These are phyloP conservation scores for Chondrus crispus DNA, from an alignment of 23 red algal genomes.

Conservation along the genomic window DNA sequence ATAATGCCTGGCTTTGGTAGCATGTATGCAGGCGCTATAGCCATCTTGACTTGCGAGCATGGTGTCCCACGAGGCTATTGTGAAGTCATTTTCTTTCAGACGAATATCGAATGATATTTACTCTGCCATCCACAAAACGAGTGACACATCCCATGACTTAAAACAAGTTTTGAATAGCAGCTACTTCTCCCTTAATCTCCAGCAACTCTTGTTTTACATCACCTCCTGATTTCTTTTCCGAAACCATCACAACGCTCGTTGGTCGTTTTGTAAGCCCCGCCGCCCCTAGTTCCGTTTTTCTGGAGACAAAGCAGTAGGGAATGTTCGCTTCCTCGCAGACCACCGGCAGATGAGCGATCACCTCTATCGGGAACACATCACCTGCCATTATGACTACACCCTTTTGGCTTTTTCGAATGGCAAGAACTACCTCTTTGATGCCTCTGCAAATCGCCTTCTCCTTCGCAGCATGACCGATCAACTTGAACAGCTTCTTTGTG, in stretches of 20 bases:
- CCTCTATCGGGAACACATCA: conserved; percentile 91
- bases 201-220: conserved; percentile 18
- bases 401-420: conserved; percentile 70
- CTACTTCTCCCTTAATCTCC: conserved; percentile 10
- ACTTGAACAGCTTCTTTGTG: conserved; percentile 85
- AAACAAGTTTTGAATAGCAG: conserved; percentile 36
- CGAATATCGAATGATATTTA: too few relatives aligned
- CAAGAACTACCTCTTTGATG: conserved; percentile 89
- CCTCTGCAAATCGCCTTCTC: conserved; percentile 74
- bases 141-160: too few relatives aligned
- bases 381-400: conserved; percentile 85
- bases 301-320: conserved; percentile 81
- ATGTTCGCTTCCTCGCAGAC: conserved; percentile 89
- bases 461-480: conserved; percentile 67
- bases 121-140: too few relatives aligned
- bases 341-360: conserved; percentile 85
- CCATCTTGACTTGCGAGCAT: too few relatives aligned
- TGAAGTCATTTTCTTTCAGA: too few relatives aligned
- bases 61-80: too few relatives aligned
- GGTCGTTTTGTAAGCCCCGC: conserved; percentile 86
- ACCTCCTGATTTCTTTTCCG: conserved; percentile 42
- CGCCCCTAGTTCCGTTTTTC: conserved; percentile 70
- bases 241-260: conserved; percentile 83
- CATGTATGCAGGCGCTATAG: too few relatives aligned
- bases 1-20: too few relatives aligned